Percentiles rank a stretch among this genome's conserved stretches.
phyloP scores from a whole-genome alignment of 306 rosid genomes.

The Cyclanthera cordifolia region DNA sequence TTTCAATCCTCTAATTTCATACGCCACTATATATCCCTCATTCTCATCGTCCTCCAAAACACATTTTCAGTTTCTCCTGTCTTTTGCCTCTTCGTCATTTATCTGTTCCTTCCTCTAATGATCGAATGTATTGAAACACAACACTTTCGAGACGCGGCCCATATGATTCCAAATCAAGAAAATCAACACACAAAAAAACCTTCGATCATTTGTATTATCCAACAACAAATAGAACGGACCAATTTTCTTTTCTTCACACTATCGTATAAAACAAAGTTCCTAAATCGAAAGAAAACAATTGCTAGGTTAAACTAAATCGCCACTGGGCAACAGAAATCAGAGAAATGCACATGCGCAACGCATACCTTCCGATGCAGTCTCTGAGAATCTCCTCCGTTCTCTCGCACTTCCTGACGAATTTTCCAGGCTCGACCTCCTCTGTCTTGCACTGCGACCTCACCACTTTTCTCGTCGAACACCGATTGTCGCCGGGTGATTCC shows the following conservation, averaged over 20 bases:
- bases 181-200: no score
- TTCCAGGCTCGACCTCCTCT: conserved; percentile 73
- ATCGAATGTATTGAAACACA: no score
- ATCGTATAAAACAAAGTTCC: not conserved
- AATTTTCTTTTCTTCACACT: not conserved
- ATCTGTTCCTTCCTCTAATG: no score
- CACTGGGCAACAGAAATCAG: not conserved
- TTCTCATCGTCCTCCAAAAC: not conserved
- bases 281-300: not conserved
- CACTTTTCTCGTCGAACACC: conserved; percentile 44
- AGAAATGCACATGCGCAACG: not conserved
- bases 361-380: conserved; percentile 63
- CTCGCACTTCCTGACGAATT: conserved; percentile 67
- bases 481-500: conserved; percentile 13
- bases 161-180: no score
- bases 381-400: conserved; percentile 65
- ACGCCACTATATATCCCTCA: not conserved
- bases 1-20: not conserved
- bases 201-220: not conserved
- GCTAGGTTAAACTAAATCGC: not conserved
- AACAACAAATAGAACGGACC: not conserved
- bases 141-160: no score
- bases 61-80: not conserved
- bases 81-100: no score
- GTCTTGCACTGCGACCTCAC: conserved; percentile 63